Conservation (phyloP, 2,329 filamentous ascomycete species). For the Ophiocordyceps camponoti-saundersi region DNA sequence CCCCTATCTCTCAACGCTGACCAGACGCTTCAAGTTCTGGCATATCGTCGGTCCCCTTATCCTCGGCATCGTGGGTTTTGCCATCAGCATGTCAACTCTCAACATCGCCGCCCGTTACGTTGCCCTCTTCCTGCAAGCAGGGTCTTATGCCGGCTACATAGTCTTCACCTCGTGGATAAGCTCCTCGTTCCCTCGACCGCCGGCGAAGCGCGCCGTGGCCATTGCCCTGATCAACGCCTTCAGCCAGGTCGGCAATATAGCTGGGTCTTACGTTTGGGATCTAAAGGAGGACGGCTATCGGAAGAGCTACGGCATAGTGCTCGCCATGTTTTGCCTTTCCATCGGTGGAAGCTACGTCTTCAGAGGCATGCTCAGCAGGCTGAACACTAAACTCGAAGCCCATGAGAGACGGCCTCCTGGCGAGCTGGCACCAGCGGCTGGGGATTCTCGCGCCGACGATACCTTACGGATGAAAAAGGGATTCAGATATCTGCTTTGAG, state of each 20-base stretch:
- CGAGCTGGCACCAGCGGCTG: constrained; percentile 17
- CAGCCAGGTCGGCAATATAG: constrained; percentile 39
- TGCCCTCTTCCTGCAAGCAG: constrained; percentile 41
- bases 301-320: constrained; percentile 47
- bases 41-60: constrained; percentile 37
- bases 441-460: constrained; percentile 24
- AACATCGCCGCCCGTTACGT: constrained; percentile 40
- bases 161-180: constrained; percentile 43
- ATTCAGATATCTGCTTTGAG: constrained; percentile 25
- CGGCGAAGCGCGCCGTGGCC: constrained; percentile 42
- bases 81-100: constrained; percentile 41
- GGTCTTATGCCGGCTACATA: constrained; percentile 40
- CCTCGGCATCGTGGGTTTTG: constrained; percentile 36
- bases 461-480: constrained; percentile 26
- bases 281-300: constrained; percentile 42
- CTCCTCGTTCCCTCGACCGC: constrained; percentile 38
- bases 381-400: constrained; percentile 30
- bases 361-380: constrained; percentile 24
- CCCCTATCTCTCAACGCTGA: neutral
- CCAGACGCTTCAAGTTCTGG: constrained; percentile 25
- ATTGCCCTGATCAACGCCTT: constrained; percentile 44
- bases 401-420: constrained; percentile 22
- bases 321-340: constrained; percentile 45
- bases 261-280: constrained; percentile 46
- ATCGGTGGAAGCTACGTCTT: constrained; percentile 33